Percentiles rank a stretch among this genome's conserved stretches.
phyloP scores from a whole-genome alignment of 2,329 filamentous ascomycete genomes.

The Xylariaceae sp. region DNA sequence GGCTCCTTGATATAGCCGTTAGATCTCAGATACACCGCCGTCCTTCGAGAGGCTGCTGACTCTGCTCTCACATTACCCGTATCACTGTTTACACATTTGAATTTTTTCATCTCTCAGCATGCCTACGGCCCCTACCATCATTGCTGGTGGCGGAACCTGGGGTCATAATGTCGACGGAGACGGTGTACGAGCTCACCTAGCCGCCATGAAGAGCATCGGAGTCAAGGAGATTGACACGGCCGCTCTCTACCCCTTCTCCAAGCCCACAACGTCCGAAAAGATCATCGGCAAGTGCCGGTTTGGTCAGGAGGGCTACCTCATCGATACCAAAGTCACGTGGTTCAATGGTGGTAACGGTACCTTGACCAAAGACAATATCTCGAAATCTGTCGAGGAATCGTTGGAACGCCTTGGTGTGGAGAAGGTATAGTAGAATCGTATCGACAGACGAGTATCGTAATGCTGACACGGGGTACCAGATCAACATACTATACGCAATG shows the following conservation, averaged over 20 bases:
- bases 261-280: constrained; percentile 7
- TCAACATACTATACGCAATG: constrained; percentile 10
- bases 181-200: constrained; percentile 7
- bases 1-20: too few relatives aligned
- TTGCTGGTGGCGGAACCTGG: constrained; percentile 16
- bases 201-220: constrained; percentile 5
- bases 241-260: constrained; percentile 13
- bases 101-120: too few relatives aligned
- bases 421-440: too few relatives aligned
- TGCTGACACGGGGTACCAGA: not conserved
- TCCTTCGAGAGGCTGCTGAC: too few relatives aligned
- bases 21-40: too few relatives aligned
- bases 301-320: constrained; percentile 1
- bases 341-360: constrained; percentile 13
- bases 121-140: not conserved
- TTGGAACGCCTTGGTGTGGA: not conserved
- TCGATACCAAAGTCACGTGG: constrained; percentile 15
- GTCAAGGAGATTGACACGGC: constrained; percentile 13
- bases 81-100: too few relatives aligned
- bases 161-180: constrained; percentile 11
- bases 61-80: too few relatives aligned
- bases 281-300: constrained; percentile 9
- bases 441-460: too few relatives aligned
- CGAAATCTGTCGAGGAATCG: constrained; percentile 4
- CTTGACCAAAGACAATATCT: constrained; percentile 9